Evolutionary conservation across 441 rosid species (phyloP), one percentile per base, ranked within the genome.

Genomic region (Pelargonium fulgidum): DNA sequence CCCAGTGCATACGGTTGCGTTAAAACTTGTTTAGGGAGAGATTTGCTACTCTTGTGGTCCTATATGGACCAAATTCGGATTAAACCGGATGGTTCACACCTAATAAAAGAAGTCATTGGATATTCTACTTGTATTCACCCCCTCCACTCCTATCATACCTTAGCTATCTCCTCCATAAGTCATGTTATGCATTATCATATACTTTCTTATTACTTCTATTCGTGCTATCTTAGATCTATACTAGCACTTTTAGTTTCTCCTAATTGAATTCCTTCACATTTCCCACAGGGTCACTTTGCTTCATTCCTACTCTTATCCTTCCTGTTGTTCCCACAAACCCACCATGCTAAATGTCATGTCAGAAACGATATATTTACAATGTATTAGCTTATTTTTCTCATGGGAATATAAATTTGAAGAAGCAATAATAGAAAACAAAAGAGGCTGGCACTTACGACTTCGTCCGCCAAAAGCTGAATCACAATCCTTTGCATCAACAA

Each of bases 371-470:
- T 1, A 58, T 12, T 19, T 19, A 3, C 10, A 7, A 54, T 14
- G 6, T 54, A 5, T 54, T 54, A 22, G 24, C 62, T 54, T 20
- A 22, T 16, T n/a, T 54, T 54, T 19, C 26, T 9, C 29, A 3
- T 7, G 29, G 6, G 4, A 24, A 20, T 7, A 58, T 58, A 58
- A 58, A 8, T 58, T 19, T 20, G 62, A 7, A 58, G 29, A 13
- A 45, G 17, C 3, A 54, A 12, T 6, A 1, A 67, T 2, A 67
- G 10, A 62, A 19, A 59, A 62, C 61, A 66, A 67, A 41, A 2
- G 67, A 64, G 67, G 63, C 59, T 70, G 62, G 65, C 72, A 90
- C 99, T 91, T 82, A 94, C 99, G 82, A 71, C 81, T 84, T 70
- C 83, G 80, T 68, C 91, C 89, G 7, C 84, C 89, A 64, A 87